These are phyloP conservation scores for Hyaloscypha hepaticicola DNA, from an alignment of 495 filamentous ascomycete species.

Conservation along the genomic window DNA sequence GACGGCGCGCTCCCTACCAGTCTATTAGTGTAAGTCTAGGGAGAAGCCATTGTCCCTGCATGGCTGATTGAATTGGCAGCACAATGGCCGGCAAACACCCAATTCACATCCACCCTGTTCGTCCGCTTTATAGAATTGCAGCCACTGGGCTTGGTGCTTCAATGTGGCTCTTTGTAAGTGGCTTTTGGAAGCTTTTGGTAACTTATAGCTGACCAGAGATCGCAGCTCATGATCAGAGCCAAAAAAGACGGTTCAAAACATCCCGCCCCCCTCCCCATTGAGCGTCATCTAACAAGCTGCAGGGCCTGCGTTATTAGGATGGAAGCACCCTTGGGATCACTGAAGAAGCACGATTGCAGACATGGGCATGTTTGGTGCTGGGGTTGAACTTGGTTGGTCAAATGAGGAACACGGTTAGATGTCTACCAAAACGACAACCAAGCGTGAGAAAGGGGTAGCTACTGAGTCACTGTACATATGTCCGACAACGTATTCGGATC, in stretches of 20 bases:
- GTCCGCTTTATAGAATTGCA: constrained; percentile 76
- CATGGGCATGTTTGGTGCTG: neutral
- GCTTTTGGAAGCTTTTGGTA: constrained; percentile 8
- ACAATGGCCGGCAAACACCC: constrained; percentile 65
- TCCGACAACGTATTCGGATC: neutral
- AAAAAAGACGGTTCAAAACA: constrained; percentile 73
- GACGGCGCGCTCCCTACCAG: neutral
- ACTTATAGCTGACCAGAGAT: constrained; percentile 10
- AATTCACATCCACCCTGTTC: constrained; percentile 58
- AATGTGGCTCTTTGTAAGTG: constrained; percentile 98
- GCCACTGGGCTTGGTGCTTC: constrained; percentile 85
- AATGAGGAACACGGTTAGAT: too few relatives aligned
- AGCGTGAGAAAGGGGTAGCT: neutral
- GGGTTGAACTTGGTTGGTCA: neutral
- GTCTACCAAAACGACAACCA: too few relatives aligned
- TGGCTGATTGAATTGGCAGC: constrained; percentile 6
- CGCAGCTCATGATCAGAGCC: constrained; percentile 88
- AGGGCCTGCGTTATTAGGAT: constrained; percentile 78
- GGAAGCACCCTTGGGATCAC: constrained; percentile 99
- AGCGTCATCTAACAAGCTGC: constrained; percentile 21
- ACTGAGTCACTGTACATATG: constrained; percentile 14
- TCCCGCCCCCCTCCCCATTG: neutral
- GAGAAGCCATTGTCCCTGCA: neutral
- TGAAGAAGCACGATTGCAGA: constrained; percentile 43
- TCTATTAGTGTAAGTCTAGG: neutral